Base-by-base conservation (phyloP, 805 yeast species). In the Martiniozyma abietophila region DNA sequence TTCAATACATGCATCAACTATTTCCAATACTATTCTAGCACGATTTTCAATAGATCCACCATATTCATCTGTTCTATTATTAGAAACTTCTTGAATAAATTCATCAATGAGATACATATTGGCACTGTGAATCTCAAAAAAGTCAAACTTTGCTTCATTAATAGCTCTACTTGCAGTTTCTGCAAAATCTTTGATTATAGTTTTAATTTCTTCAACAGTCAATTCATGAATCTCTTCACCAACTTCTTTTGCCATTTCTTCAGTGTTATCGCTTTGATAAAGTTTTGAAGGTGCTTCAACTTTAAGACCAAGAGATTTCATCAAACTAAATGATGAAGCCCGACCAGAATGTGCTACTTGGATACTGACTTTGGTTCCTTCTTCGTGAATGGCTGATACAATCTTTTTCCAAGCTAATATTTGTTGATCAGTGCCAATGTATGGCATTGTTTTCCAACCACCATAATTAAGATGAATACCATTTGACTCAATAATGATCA, bases 401-500 rank as follows among this genome's bases (percentile, higher is more conserved):
- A 75, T 60, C 40, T 59, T 54, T 41, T 60, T 62, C 77, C 80
- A 74, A 5, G 62, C 65, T 15, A 45, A 46, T 10, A 61, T 58
- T 44, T 75, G 81, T 19, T 58, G 54, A 4, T 65, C 62, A 17
- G 56, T 62, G 55, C 61, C 65, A 32, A 75, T 62, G 45, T 74
- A 74, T 17, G 80, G 77, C 2, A 58, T 67, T 15, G 23, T 17
- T n/a, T 50, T 53, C 39, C 58, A 62, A 17, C 69, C 59, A 31
- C 76, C 57, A 49, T 61, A 61, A 60, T 53, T 36, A 2, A 56
- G 47, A 10, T 73, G 56, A n/a, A 65, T 63, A 45, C 62, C 64
- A 1, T 79, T 67, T 10, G 75, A 84, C 50, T 79, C 86, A 7
- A 78, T 58, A 43, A 74, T 67, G 21, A 77, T 42, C 41, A 80